Evolutionary conservation across 2,329 filamentous ascomycete species (phyloP), one percentile per base, ranked within the genome.

Genomic region (Neoascochyta sp.): DNA sequence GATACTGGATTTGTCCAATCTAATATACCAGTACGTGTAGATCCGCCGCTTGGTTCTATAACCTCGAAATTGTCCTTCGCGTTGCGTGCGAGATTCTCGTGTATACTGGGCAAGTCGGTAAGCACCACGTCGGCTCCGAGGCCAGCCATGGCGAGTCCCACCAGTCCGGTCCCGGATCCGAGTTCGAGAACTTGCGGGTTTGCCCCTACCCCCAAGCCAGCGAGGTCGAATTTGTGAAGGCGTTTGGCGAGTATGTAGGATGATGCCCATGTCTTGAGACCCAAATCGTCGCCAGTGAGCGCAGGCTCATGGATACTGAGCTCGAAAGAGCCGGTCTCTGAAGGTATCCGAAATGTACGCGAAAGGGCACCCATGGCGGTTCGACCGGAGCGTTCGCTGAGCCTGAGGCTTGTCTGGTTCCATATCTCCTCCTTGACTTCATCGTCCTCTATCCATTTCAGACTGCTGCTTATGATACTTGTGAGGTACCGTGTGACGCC

Each of bases 181-280:
- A 96, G 74, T 57, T 96, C 90, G 7, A 96, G 71, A 5, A 74
- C 67, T 16, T 61, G 39, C 9, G 38, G 25, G 14, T 32, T 41
- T 5, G 32, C n/a, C 7, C 27, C 26, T 10, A 14, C 19, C 10
- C 11, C 24, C 9, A 14, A 4, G 2, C 33, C 16, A 9, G 44
- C 19, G 5, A 60, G 22, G 4, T 43, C 19, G 10, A 73, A 54
- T 3, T 37, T 41, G 26, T 54, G 53, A 15, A 96, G 74, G 14
- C 84, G 78, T 45, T 78, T 82, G 0, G 90, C 83, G 4, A 96
- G 78, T 2, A 93, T 74, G 54, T 88, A 93, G 0, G 88, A 90
- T 0, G 88, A 90, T 1, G 85, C 86, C 92, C 92, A 96, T 0
- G 92, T 98, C 63, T 98, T 96, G 60, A 93, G 74, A 1, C 92